Evolutionary conservation across 306 rosid genomes (phyloP).

Genomic region (Pueraria montana): DNA sequence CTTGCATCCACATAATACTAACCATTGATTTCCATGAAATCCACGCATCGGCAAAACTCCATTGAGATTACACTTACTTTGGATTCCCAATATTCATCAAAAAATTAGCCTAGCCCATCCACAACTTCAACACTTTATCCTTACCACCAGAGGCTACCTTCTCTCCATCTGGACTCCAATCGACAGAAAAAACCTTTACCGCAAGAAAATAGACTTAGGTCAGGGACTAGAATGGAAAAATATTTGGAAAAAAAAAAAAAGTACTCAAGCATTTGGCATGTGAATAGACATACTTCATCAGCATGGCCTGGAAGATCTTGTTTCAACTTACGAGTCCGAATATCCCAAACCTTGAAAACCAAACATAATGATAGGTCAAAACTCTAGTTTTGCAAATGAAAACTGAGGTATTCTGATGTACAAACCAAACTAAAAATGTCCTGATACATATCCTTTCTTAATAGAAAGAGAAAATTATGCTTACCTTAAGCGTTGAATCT

Average conservation of each 20-base stretch:
- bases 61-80: not conserved
- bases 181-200: slow-evolving; percentile 86
- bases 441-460: not conserved
- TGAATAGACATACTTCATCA: slow-evolving; percentile 72
- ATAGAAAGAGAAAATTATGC: not conserved
- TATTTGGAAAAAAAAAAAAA: not conserved
- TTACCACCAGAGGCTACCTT: slow-evolving; percentile 98
- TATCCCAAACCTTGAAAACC: slow-evolving; percentile 86
- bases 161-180: slow-evolving; percentile 99
- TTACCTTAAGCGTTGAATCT: slow-evolving; percentile 95
- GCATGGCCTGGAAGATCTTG: slow-evolving; percentile 99
- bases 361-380: slow-evolving; percentile 33
- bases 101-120: slow-evolving; percentile 82
- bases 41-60: slow-evolving; percentile 8
- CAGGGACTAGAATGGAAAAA: slow-evolving; percentile 6
- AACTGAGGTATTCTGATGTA: not conserved
- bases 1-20: slow-evolving; percentile 34
- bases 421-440: slow-evolving; percentile 23
- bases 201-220: slow-evolving; percentile 25
- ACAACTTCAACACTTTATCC: slow-evolving; percentile 86
- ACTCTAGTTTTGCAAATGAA: slow-evolving; percentile 23
- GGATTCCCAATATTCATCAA: not conserved
- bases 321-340: slow-evolving; percentile 78
- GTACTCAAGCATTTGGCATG: slow-evolving; percentile 7
- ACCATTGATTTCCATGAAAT: slow-evolving; percentile 41